Conservation (phyloP, 192 early-diverging fungal species). For the Obelidium mucronatum region DNA sequence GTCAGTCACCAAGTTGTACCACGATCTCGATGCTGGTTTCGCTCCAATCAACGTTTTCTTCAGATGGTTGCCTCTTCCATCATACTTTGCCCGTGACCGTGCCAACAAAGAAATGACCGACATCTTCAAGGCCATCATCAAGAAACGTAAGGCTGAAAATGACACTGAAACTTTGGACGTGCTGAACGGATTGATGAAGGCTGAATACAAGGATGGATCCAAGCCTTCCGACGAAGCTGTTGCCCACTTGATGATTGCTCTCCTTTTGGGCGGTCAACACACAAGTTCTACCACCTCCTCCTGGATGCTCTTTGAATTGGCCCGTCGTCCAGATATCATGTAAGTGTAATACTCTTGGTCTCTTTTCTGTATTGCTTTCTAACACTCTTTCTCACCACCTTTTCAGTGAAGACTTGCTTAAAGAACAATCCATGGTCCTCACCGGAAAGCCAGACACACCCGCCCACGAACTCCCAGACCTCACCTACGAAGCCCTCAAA, state of each 20-base stretch:
- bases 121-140: conserved; percentile 82
- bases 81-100: conserved; percentile 83
- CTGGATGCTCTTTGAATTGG: conserved; percentile 91
- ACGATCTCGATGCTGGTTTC: conserved; percentile 93
- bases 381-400: background rate
- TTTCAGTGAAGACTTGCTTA: conserved; percentile 59
- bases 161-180: conserved; percentile 65
- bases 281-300: conserved; percentile 90
- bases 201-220: conserved; percentile 89
- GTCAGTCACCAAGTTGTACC: conserved; percentile 92
- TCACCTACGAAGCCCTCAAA: conserved; percentile 75
- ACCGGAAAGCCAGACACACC: conserved; percentile 65
- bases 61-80: conserved; percentile 87
- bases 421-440: conserved; percentile 72
- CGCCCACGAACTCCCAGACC: conserved; percentile 49
- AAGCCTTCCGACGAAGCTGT: conserved; percentile 81
- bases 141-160: conserved; percentile 67
- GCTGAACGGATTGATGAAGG: conserved; percentile 82
- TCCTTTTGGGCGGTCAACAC: conserved; percentile 98
- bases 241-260: conserved; percentile 96
- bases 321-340: conserved; percentile 74
- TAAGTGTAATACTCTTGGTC: conserved; percentile 30
- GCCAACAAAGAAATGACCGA: conserved; percentile 85
- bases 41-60: conserved; percentile 95
- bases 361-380: background rate